A percentile compares a stretch with the other conserved stretches of the same genome.
phyloP scores from a whole-genome alignment of 2,329 filamentous ascomycete species.

The Aureobasidium sp. region DNA sequence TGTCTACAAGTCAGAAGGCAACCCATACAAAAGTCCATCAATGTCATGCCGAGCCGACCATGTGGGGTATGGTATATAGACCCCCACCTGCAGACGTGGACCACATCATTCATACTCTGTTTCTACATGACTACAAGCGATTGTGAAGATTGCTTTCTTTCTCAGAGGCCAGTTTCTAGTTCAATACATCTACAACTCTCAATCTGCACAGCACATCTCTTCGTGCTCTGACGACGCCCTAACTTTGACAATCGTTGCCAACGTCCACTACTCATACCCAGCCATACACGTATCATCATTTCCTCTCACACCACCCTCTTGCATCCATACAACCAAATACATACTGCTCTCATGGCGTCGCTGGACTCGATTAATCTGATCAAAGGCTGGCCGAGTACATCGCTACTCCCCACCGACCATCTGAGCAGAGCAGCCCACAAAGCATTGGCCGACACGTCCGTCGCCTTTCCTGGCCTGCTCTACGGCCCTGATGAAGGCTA shows the following conservation, averaged over 20 bases:
- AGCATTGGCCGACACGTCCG: conserved; percentile 51
- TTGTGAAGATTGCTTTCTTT: neutral
- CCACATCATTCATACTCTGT: neutral
- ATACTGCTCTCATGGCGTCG: neutral
- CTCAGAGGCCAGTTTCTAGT: neutral
- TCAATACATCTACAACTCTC: neutral
- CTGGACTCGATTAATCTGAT: conserved; percentile 51
- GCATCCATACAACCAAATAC: neutral
- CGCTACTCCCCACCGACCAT: conserved; percentile 56
- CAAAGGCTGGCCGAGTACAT: conserved; percentile 58
- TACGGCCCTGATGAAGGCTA: conserved; percentile 77
- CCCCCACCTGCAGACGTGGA: neutral
- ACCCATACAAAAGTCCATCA: neutral
- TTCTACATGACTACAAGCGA: neutral
- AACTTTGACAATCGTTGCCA: neutral
- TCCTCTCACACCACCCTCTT: neutral
- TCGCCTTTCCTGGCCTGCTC: conserved; percentile 57
- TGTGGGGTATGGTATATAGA: neutral
- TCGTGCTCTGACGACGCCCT: neutral
- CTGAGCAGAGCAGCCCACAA: conserved; percentile 53
- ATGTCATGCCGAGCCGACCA: neutral
- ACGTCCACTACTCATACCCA: neutral
- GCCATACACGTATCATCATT: neutral
- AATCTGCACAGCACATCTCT: neutral
- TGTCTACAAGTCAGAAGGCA: neutral